Conservation (phyloP, 495 filamentous ascomycete species). For the Xylaria scruposa region DNA sequence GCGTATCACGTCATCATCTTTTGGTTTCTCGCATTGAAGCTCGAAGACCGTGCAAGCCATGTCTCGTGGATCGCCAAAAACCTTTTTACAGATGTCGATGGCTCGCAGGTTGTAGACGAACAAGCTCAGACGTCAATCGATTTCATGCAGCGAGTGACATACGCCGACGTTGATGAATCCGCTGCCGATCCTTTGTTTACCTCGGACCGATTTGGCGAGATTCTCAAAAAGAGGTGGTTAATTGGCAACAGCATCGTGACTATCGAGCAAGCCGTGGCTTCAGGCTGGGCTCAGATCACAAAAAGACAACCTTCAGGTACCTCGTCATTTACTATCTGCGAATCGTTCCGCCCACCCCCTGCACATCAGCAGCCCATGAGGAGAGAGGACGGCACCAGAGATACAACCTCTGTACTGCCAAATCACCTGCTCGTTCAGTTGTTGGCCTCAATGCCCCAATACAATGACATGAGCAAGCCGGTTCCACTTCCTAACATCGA, state of each 20-base stretch:
- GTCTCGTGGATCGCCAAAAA: conserved; percentile 93
- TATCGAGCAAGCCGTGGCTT: conserved; percentile 76
- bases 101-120: conserved; percentile 80
- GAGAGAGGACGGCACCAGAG: conserved; percentile 39
- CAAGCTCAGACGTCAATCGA: conserved; percentile 93
- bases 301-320: conserved; percentile 86
- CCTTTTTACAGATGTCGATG: conserved; percentile 75
- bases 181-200: conserved; percentile 69
- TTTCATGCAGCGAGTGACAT: conserved; percentile 92
- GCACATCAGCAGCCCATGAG: conserved; percentile 64
- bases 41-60: conserved; percentile 80
- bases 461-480: conserved; percentile 64
- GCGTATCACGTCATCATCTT: conserved; percentile 96
- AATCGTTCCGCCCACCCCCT: conserved; percentile 70
- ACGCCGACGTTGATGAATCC: conserved; percentile 79
- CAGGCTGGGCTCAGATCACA: conserved; percentile 79
- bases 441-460: conserved; percentile 72
- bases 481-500: conserved; percentile 86
- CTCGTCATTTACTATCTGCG: conserved; percentile 75
- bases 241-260: conserved; percentile 87
- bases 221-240: conserved; percentile 80
- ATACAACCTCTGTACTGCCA: conserved; percentile 67
- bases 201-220: conserved; percentile 66
- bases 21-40: conserved; percentile 90
- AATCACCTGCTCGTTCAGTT: conserved; percentile 86